phyloP scores from a whole-genome alignment of 805 yeast species.

The Yarrowia osloensis region DNA sequence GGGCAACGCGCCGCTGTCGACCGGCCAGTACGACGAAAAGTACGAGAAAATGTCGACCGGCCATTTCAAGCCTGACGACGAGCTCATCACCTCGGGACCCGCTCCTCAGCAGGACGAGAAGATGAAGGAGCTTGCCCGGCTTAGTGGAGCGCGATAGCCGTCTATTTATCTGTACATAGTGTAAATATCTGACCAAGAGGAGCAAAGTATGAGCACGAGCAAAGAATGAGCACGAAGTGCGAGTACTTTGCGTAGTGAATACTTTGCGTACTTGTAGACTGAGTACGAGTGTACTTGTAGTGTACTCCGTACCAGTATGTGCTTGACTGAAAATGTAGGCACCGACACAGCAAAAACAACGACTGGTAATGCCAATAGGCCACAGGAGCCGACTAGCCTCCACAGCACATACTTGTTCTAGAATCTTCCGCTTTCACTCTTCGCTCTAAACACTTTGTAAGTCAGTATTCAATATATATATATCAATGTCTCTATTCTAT shows the following conservation, averaged over 20 bases:
- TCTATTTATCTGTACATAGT: constrained; percentile 30
- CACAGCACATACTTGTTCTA: too few species aligned
- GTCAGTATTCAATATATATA: neutral
- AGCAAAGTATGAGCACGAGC: too few species aligned
- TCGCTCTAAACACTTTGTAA: too few species aligned
- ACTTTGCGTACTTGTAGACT: too few species aligned
- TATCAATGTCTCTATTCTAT: neutral
- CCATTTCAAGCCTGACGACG: constrained; percentile 77
- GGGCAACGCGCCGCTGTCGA: constrained; percentile 91
- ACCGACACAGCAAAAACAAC: too few species aligned
- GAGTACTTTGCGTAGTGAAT: too few species aligned
- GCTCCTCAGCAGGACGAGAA: constrained; percentile 16
- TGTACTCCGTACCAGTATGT: too few species aligned
- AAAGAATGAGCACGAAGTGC: too few species aligned
- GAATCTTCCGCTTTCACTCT: neutral
- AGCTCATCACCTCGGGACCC: constrained; percentile 43
- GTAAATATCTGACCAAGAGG: constrained; percentile 12
- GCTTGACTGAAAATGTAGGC: too few species aligned
- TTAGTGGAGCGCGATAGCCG: constrained; percentile 17
- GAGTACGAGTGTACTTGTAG: too few species aligned
- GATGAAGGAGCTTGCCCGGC: constrained; percentile 14
- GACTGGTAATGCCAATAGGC: too few species aligned
- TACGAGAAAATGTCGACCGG: constrained; percentile 78
- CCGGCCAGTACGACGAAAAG: constrained; percentile 89
- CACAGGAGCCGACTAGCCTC: too few species aligned